Percentiles rank a stretch among this genome's conserved stretches.
phyloP scores from a whole-genome alignment of 306 rosid genomes.

The Cajanus cajan region DNA sequence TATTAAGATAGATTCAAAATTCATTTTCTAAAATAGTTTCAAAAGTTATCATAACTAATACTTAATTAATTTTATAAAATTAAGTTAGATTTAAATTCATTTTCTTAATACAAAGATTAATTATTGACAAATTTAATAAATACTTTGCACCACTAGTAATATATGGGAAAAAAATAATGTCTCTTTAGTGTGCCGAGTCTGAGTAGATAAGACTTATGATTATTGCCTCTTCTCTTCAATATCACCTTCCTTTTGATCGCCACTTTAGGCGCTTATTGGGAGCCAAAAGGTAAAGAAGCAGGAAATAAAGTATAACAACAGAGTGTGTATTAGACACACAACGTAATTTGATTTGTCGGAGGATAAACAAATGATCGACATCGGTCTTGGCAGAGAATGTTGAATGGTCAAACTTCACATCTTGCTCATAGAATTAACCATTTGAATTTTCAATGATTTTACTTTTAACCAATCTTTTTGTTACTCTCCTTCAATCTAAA shows the following conservation, averaged over 20 bases:
- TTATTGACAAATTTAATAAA: no score
- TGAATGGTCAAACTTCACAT: neutral
- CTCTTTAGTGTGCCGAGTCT: slow-evolving; percentile 27
- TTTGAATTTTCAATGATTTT: neutral
- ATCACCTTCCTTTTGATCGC: slow-evolving; percentile 12
- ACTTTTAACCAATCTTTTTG: no score
- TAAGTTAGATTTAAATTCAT: no score
- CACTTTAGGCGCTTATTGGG: slow-evolving; percentile 4
- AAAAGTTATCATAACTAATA: no score
- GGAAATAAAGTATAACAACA: neutral
- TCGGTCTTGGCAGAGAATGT: neutral
- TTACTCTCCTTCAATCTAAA: neutral
- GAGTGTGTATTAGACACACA: neutral
- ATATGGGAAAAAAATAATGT: no score
- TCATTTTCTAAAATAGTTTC: no score
- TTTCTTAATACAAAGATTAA: no score
- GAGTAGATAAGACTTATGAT: neutral
- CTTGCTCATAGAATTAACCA: neutral
- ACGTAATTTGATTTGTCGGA: neutral
- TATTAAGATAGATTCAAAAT: no score
- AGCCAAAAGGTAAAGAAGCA: neutral
- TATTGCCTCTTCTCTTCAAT: neutral
- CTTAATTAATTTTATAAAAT: no score
- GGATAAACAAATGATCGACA: neutral
- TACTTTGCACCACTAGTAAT: no score